Evolutionary conservation across 495 filamentous ascomycete species (phyloP), one percentile per base, ranked within the genome.

Genomic region (Neurospora discreta): DNA sequence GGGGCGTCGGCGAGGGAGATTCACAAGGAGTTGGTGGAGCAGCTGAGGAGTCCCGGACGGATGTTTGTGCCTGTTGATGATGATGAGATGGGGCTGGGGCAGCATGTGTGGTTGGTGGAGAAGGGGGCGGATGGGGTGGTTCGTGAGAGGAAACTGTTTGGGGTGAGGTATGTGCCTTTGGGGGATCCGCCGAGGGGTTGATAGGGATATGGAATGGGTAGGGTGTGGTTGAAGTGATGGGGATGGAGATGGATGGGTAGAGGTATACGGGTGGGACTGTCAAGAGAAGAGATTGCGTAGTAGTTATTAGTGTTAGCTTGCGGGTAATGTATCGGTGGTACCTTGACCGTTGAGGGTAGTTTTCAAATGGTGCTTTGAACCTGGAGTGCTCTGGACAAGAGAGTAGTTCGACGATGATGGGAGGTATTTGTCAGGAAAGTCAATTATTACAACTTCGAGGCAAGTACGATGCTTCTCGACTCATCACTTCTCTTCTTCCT

Each of bases 161-260:
- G 90, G 44, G 95, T 99, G 70, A 84, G 90, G 77, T 99, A 98
- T 84, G 96, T 99, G 71, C 95, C 96, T 36, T 81, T 99, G 82
- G 97, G 94, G 40, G 95, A 98, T 84, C 87, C 92, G 68, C 93
- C 39, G 0, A 11, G 9, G 39, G 9, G 8, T 11, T 10, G 39
- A 39, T 39, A 39, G 39, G 39, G 39, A 8, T 9, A 8, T 39
- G 8, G 38, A 39, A 9, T 39, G 9, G 39, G 38, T 7, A 6
- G 2, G 39, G 39, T 15, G 5, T 58, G 46, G 15, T 1, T 13
- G 20, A 58, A 36, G 33, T 36, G 33, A 36, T 36, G 42, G 44
- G 11, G 44, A 13, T 46, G 43, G 20, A 23, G 10, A 52, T 52
- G 44, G 44, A 20, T 23, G 44, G 33, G 33, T 36, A 36, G 4